Base-by-base conservation (phyloP, 2,329 filamentous ascomycete species). In the Penicillium sp. region DNA sequence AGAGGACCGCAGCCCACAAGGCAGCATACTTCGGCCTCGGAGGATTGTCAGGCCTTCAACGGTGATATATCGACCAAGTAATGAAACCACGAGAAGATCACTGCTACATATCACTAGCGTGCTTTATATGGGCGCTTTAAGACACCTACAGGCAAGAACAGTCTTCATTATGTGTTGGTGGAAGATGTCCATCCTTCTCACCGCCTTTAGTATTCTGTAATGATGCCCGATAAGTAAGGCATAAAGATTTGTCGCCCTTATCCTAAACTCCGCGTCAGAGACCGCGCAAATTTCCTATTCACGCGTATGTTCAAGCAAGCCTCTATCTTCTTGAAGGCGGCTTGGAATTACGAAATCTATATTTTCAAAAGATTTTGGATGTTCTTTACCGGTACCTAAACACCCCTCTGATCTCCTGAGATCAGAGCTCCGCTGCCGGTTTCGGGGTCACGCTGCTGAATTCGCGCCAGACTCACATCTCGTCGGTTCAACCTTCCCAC, bases 191-290 rank as follows among this genome's bases (percentile, higher is more conserved):
- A 26, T 5, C 23, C 19, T 3, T 15, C 23, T 58, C 48, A 62
- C 60, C 60, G 60, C 60, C 56, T 48, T 49, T 11, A 31, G 17
- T 19, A 51, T 21, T 51, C n/a, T 19, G n/a, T 3, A 3, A 15
- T 15, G 1, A 0, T 54, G 60, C 60, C 60, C 54, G 49, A 62
- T 35, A 7, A 17, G 9, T 17, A 21, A 30, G 60, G 60, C 19
- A 38, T 46, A 29, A n/a, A 38, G 51, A 23, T 21, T 35, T 44
- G 38, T 54, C 50, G 41, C 50, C 44, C 46, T 63, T 60, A 56
- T 60, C 58, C 50, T 41, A 35, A 58, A 53, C 57, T 63, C 61
- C 61, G 61, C 59, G 63, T 63, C 63, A 21, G 49, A 61, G 63
- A 63, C 60, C 50, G 54, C 55, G 56, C 52, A 53, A 60, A 53